These are phyloP conservation scores for Inonotus obliquus DNA, from an alignment of 1,284 basidiomycete genomes.

Conservation along the genomic window DNA sequence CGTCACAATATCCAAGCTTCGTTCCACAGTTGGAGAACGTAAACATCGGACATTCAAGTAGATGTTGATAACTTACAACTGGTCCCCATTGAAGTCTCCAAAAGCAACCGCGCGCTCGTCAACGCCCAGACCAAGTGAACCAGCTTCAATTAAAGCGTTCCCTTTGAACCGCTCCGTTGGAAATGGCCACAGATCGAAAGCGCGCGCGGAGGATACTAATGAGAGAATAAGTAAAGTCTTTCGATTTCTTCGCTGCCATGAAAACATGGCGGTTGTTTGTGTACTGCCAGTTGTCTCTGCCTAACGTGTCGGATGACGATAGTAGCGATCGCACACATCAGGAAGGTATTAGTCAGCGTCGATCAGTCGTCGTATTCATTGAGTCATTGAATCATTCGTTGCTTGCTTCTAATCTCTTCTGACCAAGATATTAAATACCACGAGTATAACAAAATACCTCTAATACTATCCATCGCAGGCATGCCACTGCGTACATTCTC, in stretches of 20 bases:
- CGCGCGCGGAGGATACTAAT: neutral
- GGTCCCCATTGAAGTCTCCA: slow-evolving; percentile 94
- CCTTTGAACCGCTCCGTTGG: slow-evolving; percentile 80
- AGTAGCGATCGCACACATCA: neutral
- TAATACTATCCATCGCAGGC: too few species aligned
- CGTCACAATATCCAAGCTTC: slow-evolving; percentile 78
- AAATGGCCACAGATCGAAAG: slow-evolving; percentile 68
- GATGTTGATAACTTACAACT: slow-evolving; percentile 62
- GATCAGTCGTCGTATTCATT: too few species aligned
- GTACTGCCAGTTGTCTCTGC: neutral
- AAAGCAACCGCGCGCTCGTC: slow-evolving; percentile 79
- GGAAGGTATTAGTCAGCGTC: neutral
- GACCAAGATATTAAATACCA: neutral
- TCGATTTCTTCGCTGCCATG: slow-evolving; percentile 14
- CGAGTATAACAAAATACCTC: too few species aligned
- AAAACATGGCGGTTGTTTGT: slow-evolving; percentile 1
- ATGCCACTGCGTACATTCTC: too few species aligned
- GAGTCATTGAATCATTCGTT: too few species aligned
- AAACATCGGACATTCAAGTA: slow-evolving; percentile 5
- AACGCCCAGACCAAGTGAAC: slow-evolving; percentile 72
- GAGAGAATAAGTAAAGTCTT: neutral
- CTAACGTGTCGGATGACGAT: neutral
- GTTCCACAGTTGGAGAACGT: slow-evolving; percentile 12
- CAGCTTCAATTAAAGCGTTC: slow-evolving; percentile 80
- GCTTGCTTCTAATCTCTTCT: too few species aligned